These are phyloP conservation scores for Cryptococcus sp. DNA, from an alignment of 1,284 basidiomycete species.

Conservation along the genomic window DNA sequence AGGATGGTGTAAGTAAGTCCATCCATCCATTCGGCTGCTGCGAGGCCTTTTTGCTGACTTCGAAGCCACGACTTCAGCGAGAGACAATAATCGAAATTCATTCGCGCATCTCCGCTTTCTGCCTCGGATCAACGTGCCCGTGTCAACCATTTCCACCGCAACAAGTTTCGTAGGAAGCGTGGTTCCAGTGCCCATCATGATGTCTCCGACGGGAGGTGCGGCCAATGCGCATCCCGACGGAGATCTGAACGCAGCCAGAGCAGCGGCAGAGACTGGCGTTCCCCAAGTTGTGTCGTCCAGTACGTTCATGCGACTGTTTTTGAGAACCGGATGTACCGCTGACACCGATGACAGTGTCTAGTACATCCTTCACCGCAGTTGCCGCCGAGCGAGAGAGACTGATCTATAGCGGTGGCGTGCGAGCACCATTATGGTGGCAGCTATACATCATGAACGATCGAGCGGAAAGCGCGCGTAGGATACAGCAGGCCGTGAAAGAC, in stretches of 20 bases:
- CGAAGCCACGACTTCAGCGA: not conserved
- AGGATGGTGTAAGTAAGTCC: no score
- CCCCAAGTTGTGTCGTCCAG: no score
- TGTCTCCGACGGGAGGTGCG: conserved; percentile 8
- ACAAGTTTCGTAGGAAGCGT: conserved; percentile 4
- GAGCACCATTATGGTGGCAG: conserved; percentile 11
- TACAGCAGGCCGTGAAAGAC: conserved; percentile 3
- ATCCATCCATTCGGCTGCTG: no score
- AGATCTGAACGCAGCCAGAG: conserved; percentile 6
- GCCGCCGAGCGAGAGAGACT: not conserved
- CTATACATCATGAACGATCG: conserved; percentile 12
- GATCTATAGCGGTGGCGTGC: not conserved
- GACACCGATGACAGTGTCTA: no score
- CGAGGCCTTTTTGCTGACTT: not conserved
- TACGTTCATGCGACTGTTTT: no score
- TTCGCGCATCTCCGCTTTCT: conserved; percentile 8
- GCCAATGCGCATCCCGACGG: conserved; percentile 12
- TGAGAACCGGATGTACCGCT: no score
- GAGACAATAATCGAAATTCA: conserved; percentile 3
- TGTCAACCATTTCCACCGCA: not conserved
- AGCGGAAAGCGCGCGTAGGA: conserved; percentile 5
- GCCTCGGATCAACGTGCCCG: conserved; percentile 6
- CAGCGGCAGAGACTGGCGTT: not conserved
- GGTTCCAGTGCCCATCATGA: conserved; percentile 5
- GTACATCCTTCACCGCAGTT: no score